Conservation (phyloP, 495 filamentous ascomycete species). For the Talaromyces liani region DNA sequence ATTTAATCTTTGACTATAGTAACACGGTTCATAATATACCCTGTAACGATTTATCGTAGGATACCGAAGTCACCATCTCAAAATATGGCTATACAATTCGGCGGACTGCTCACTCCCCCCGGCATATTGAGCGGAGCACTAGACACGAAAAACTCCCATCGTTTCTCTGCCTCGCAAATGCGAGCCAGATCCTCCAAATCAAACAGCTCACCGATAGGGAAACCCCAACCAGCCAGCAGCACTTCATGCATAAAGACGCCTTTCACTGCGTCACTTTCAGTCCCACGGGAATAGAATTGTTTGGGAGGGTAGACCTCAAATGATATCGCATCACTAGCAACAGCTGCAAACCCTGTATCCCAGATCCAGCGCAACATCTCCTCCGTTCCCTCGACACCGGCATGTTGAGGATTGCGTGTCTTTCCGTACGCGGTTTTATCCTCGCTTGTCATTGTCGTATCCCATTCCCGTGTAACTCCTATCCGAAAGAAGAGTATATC, state of each 20-base stretch:
- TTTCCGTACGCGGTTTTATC: slow-evolving; percentile 26
- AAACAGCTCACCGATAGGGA: slow-evolving; percentile 53
- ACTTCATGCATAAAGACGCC: slow-evolving; percentile 41
- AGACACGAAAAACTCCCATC: slow-evolving; percentile 49
- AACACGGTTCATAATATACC: no score
- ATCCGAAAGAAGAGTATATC: slow-evolving; percentile 48
- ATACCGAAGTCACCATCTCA: slow-evolving; percentile 10
- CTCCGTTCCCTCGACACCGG: slow-evolving; percentile 36
- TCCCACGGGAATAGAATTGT: slow-evolving; percentile 27
- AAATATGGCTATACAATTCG: slow-evolving; percentile 41
- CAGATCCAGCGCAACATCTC: slow-evolving; percentile 40
- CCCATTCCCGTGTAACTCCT: slow-evolving; percentile 38
- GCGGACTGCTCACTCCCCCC: slow-evolving; percentile 43
- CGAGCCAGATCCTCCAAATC: slow-evolving; percentile 42
- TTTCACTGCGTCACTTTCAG: slow-evolving; percentile 11
- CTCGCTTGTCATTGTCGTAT: slow-evolving; percentile 26
- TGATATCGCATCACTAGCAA: slow-evolving; percentile 40
- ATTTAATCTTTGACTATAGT: no score
- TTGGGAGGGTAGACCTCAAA: slow-evolving; percentile 32
- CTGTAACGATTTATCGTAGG: no score
- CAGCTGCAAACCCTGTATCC: slow-evolving; percentile 42
- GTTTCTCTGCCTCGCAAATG: slow-evolving; percentile 32
- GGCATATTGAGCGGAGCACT: slow-evolving; percentile 46
- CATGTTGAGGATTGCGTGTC: slow-evolving; percentile 19
- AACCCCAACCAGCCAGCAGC: slow-evolving; percentile 47